Percentiles rank a stretch among this genome's conserved stretches.
Evolutionary conservation across 805 yeast species (phyloP).

Genomic region (Metschnikowia lochheadii): DNA sequence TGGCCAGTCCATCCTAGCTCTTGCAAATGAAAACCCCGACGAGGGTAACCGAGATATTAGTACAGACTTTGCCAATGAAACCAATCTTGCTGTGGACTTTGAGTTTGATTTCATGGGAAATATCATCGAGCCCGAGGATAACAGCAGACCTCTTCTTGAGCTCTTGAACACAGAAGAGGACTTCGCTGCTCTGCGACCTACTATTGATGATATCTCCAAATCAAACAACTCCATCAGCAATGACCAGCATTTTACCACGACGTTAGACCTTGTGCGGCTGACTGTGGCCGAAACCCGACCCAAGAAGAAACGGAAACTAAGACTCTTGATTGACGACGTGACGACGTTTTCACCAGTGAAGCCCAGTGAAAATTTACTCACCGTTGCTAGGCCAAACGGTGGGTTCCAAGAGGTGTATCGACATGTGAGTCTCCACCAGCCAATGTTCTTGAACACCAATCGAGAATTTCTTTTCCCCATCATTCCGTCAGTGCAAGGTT

Average conservation of each 20-base stretch:
- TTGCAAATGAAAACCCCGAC: background rate
- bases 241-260: slow-evolving; percentile 7
- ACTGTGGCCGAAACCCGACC: background rate
- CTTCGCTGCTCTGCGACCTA: slow-evolving; percentile 5
- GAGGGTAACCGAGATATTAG: background rate
- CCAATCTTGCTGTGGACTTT: slow-evolving; percentile 16
- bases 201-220: slow-evolving; percentile 12
- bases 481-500: background rate
- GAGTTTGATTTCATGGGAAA: slow-evolving; percentile 25
- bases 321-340: slow-evolving; percentile 4
- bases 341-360: background rate
- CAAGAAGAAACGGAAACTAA: slow-evolving; percentile 4
- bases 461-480: background rate
- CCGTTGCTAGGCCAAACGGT: no score
- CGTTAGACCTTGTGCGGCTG: slow-evolving; percentile 7
- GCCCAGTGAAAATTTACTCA: background rate
- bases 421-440: slow-evolving; percentile 5
- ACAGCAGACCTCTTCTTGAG: slow-evolving; percentile 1
- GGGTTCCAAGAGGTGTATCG: slow-evolving; percentile 6
- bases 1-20: background rate
- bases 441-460: slow-evolving; percentile 8
- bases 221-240: slow-evolving; percentile 6
- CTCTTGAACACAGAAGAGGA: slow-evolving; percentile 15
- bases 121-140: slow-evolving; percentile 1
- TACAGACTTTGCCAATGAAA: slow-evolving; percentile 11